A percentile compares a stretch with the other conserved stretches of the same genome.
phyloP scores from a whole-genome alignment of 345 rosid genomes.

The Lepidium didymum region DNA sequence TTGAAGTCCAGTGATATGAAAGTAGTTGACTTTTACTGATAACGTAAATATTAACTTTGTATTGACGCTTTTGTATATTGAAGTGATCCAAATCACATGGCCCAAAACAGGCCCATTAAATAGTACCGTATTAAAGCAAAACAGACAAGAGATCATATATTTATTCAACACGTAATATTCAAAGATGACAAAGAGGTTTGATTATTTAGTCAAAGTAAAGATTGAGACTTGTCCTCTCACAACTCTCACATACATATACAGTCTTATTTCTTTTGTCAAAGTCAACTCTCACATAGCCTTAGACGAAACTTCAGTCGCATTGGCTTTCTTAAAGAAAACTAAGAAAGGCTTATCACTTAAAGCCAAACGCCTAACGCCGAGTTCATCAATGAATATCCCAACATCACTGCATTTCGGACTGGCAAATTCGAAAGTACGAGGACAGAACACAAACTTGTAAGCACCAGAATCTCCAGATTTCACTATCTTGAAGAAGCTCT shows the following conservation, averaged over 20 bases:
- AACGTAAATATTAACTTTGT: background rate
- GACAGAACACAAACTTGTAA: conserved; percentile 65
- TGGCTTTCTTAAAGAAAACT: conserved; percentile 52
- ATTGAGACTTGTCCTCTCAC: background rate
- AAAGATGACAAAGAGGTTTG: background rate
- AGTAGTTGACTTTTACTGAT: background rate
- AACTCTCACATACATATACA: background rate
- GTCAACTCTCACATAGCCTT: conserved; percentile 4
- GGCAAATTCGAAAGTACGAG: conserved; percentile 26
- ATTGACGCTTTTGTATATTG: background rate
- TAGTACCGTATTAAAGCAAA: background rate
- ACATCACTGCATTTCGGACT: conserved; percentile 39
- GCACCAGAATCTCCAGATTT: conserved; percentile 18
- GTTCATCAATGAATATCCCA: conserved; percentile 40
- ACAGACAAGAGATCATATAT: background rate
- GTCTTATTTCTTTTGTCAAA: background rate
- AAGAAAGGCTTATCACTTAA: conserved; percentile 40
- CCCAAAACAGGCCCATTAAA: background rate
- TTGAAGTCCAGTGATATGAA: background rate
- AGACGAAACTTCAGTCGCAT: conserved; percentile 4
- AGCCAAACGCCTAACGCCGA: conserved; percentile 41
- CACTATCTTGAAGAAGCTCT: conserved; percentile 58
- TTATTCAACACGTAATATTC: background rate
- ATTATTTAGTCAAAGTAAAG: background rate
- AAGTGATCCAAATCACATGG: background rate